Base-by-base conservation (phyloP, 2,329 filamentous ascomycete genomes). In the Periglandula ipomoeae region DNA sequence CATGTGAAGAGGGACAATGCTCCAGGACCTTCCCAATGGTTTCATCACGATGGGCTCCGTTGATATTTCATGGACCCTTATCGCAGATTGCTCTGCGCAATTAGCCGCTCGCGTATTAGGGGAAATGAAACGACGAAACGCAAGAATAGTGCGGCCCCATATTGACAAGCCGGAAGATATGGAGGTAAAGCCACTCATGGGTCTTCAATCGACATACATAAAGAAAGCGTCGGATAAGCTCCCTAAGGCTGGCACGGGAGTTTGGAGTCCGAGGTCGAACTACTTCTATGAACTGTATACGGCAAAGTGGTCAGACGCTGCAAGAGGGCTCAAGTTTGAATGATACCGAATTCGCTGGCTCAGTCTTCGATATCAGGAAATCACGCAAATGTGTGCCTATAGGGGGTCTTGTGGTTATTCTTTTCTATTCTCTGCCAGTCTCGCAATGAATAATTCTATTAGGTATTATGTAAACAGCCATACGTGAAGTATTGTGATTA, bases 21-120 rank as follows among this genome's bases (percentile, higher is more conserved):
- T 85, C 1, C 70, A 82, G 53, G 76, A 76, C 44, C 63, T 85
- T 2, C 82, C 82, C 1, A 85, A 85, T 58, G 50, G 78, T 6
- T 64, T 73, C 19, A 71, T 79, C 56, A 69, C 79, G 15, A 67
- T 81, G 8, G 82, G 82, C 4, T 86, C 84, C 61, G 71, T 72
- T 24, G 74, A 80, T 39, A 73, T 73, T 0, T 73, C 75, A 0
- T 85, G 82, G 81, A 84, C 81, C 0, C 67, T 83, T 0, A 79
- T 78, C 2, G 73, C 75, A 0, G 81, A 85, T 50, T 7, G 56
- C 70, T 45, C 77, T 82, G 73, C 56, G 65, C 9, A 59, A 67
- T 3, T 65, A 71, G 9, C 65, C 67, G 0, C 64, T 68, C 5
- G 63, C 60, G 0, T n/a, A n/a, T n/a, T n/a, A n/a, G n/a, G n/a